A percentile compares a stretch with the other conserved stretches of the same genome.
These are phyloP conservation scores for Chaetomium strumarium DNA, from an alignment of 2,329 filamentous ascomycete genomes.

Conservation along the genomic window DNA sequence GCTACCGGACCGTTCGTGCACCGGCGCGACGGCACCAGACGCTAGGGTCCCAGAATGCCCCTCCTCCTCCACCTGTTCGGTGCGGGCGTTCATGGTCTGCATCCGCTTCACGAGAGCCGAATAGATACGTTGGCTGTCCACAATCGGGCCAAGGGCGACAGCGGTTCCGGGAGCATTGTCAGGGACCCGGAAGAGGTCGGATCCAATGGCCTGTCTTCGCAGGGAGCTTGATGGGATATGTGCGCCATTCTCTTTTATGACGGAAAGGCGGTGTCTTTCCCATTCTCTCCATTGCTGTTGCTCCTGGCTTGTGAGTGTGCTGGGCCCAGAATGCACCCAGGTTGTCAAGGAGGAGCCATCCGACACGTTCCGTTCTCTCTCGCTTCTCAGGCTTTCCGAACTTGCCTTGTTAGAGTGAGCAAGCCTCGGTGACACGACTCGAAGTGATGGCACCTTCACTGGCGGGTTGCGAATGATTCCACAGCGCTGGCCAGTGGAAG, in stretches of 20 bases:
- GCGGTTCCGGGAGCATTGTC: conserved; percentile 10
- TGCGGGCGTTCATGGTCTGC: conserved; percentile 35
- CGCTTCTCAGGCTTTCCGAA: conserved; percentile 43
- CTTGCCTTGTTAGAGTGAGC: conserved; percentile 51
- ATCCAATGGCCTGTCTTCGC: conserved; percentile 23
- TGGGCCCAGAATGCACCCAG: conserved; percentile 60
- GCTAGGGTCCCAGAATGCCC: conserved; percentile 11
- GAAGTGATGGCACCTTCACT: conserved; percentile 46
- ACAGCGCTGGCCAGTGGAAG: conserved; percentile 13
- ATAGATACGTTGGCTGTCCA: conserved; percentile 56
- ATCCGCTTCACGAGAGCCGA: conserved; percentile 57
- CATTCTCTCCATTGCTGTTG: conserved; percentile 36
- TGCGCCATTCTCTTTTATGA: conserved; percentile 54
- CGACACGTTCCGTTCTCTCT: conserved; percentile 31
- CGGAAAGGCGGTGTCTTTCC: conserved; percentile 54
- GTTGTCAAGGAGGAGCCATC: conserved; percentile 62
- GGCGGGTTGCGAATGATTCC: conserved; percentile 33
- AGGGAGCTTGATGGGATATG: conserved; percentile 38
- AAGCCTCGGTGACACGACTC: conserved; percentile 41
- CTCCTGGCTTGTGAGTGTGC: conserved; percentile 46
- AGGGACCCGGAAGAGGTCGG: conserved; percentile 25
- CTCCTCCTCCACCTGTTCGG: conserved; percentile 17
- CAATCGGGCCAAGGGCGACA: conserved; percentile 26
- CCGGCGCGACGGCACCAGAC: neutral
- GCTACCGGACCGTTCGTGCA: neutral